Evolutionary conservation across 129 eudicot genomes (phyloP), one percentile per base, ranked within the genome.

Genomic region (Arctium lappa): DNA sequence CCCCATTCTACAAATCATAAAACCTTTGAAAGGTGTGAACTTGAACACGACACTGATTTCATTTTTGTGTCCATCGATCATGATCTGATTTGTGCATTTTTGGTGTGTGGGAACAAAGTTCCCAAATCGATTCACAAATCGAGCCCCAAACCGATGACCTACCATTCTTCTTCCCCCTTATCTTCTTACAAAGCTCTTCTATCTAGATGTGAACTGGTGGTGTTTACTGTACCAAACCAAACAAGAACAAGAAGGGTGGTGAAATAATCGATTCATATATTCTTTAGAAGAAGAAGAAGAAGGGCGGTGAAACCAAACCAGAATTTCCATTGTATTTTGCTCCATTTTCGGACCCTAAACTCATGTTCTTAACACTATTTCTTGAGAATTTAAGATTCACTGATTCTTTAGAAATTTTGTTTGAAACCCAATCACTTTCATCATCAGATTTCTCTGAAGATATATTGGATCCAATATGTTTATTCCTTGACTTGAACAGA

Each of bases 391-490:
- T 80, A 40, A 70, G 48, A 78, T 90, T 91, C 73, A 79, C 89
- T 15, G 83, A 40, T 82, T 90, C 89, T 69, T 86, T 89, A 13
- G 87, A 74, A 73, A 75, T 70, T 80, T 80, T 83, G 70, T 88
- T 86, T 53, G 86, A 22, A 72, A 76, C 56, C 39, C 22, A 80
- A n/a, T 70, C 92, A 81, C 88, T 91, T 86, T 90, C 95, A 80
- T 91, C 94, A 69, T 82, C 90, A 18, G 90, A 86, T 80, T 86
- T 92, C 79, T 81, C 89, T 3, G 90, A 89, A 40, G 85, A 84
- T 78, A 80, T 65, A 73, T 85, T 89, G 31, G 82, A 86, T 80
- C 83, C 97, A 73, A 76, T 84, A 84, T 75, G 89, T 76, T 79
- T 85, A 77, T 85, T 90, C 71, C 79, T 88, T 29, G 92, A 22